Base-by-base conservation (phyloP, 345 rosid genomes). In the Salix udensis region DNA sequence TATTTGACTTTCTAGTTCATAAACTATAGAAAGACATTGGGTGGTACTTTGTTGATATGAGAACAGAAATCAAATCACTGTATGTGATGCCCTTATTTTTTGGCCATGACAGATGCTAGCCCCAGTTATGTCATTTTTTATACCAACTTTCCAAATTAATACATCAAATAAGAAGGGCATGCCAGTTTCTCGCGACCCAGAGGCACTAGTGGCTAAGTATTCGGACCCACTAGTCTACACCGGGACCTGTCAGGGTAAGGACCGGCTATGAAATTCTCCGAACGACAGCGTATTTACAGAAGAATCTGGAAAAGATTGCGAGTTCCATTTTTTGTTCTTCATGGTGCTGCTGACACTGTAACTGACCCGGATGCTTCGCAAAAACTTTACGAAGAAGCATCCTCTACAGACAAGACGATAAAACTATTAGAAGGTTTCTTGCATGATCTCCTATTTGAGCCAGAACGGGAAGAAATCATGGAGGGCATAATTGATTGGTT, bases 231-330 rank as follows among this genome's bases (percentile, higher is more conserved):
- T 81, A 4, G 84, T 81, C 48, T 81, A 81, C 75, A 81, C 81
- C 0, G 84, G 84, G 84, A 19, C 37, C 80, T 30, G 55, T 81
- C 60, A 77, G 84, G 74, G 67, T 73, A 13, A 74, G 78, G 50
- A 81, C 84, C 46, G 84, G 84, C n/a, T 77, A 81, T 40, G 84
- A 81, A 50, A 81, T 81, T 65, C 84, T 81, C 10, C 46, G 81
- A 34, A 74, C 53, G 21, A 50, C 84, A 31, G 58, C 69, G 1
- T 69, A 23, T 72, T 68, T 81, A 77, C 81, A 74, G 75, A 80
- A 73, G 75, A 81, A 81, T 36, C 77, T 77, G 19, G 39, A 30
- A 30, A 12, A 77, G 53, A 74, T 52, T 82, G 34, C 71, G 26
- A 52, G 69, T 82, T 16, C 84, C 84, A 0, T 66, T 82, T 37